Conservation (phyloP, 805 yeast genomes). For the Candida maris region DNA sequence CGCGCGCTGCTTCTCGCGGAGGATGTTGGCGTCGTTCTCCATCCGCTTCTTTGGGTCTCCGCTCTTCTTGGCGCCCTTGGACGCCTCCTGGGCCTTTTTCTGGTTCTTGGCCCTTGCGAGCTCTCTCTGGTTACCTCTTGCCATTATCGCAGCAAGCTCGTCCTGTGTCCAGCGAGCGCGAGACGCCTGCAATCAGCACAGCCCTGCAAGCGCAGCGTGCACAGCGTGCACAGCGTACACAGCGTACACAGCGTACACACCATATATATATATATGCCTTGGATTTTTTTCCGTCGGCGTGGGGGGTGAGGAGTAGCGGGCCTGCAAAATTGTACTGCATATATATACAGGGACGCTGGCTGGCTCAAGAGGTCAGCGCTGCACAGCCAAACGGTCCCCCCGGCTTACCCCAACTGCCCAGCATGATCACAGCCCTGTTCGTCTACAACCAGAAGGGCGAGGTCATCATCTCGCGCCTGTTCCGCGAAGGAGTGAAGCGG, state of each 20-base stretch:
- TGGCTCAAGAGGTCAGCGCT: too few relatives aligned
- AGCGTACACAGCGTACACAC: too few relatives aligned
- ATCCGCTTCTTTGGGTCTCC: constrained; percentile 86
- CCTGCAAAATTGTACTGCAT: too few relatives aligned
- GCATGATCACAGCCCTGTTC: constrained; percentile 81
- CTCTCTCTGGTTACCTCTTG: constrained; percentile 96
- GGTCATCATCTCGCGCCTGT: constrained; percentile 68
- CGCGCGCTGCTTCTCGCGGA: constrained; percentile 83
- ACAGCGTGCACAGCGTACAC: too few relatives aligned
- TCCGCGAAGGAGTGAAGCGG: constrained; percentile 70
- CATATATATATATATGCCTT: too few relatives aligned
- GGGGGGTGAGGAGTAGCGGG: too few relatives aligned
- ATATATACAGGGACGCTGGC: not conserved
- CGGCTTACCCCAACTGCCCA: constrained; percentile 1
- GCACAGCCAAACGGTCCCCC: too few relatives aligned
- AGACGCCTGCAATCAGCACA: too few relatives aligned
- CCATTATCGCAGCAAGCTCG: too few relatives aligned
- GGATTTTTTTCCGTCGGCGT: too few relatives aligned
- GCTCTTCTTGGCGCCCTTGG: constrained; percentile 55
- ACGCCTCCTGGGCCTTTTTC: constrained; percentile 70
- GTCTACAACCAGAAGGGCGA: constrained; percentile 80
- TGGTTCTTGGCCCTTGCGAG: constrained; percentile 83
- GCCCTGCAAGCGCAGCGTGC: too few relatives aligned
- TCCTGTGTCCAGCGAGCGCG: too few relatives aligned
- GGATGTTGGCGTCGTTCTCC: constrained; percentile 86